phyloP scores from a whole-genome alignment of 2,329 filamentous ascomycete genomes.

The Coniochaeta sp. region DNA sequence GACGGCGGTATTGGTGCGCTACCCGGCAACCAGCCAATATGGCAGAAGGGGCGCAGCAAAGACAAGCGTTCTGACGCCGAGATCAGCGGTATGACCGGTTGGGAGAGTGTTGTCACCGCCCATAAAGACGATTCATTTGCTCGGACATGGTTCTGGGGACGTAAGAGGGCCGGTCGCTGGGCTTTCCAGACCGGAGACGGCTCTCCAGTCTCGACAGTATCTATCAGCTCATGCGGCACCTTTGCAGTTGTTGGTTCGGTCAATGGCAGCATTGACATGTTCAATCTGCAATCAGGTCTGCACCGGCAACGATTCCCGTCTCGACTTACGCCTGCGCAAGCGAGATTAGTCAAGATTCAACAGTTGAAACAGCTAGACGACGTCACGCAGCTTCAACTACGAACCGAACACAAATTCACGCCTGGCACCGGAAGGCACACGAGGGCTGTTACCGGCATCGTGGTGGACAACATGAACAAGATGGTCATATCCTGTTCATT shows the following conservation, averaged over 20 bases:
- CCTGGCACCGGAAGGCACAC: constrained; percentile 66
- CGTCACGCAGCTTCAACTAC: constrained; percentile 46
- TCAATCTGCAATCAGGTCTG: constrained; percentile 88
- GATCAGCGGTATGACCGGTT: constrained; percentile 73
- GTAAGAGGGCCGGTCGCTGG: constrained; percentile 89
- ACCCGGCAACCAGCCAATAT: constrained; percentile 70
- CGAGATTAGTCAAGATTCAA: constrained; percentile 64
- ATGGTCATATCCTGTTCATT: constrained; percentile 77
- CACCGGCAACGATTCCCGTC: constrained; percentile 86
- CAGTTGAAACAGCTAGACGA: constrained; percentile 53
- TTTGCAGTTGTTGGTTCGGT: constrained; percentile 87
- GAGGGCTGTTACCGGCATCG: constrained; percentile 75
- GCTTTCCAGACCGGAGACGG: constrained; percentile 80
- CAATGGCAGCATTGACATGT: constrained; percentile 83
- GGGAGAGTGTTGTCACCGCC: constrained; percentile 94
- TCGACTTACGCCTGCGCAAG: constrained; percentile 68
- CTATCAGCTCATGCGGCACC: constrained; percentile 85
- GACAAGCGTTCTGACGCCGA: constrained; percentile 61
- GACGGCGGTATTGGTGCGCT: constrained; percentile 89
- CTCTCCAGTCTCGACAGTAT: constrained; percentile 76
- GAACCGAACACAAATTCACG: constrained; percentile 33
- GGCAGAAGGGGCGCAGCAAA: constrained; percentile 68
- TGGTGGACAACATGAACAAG: constrained; percentile 85
- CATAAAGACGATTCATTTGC: constrained; percentile 80
- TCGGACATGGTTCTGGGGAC: constrained; percentile 97